phyloP scores from a whole-genome alignment of 805 yeast species.

The Kluyveromyces siamensis region DNA sequence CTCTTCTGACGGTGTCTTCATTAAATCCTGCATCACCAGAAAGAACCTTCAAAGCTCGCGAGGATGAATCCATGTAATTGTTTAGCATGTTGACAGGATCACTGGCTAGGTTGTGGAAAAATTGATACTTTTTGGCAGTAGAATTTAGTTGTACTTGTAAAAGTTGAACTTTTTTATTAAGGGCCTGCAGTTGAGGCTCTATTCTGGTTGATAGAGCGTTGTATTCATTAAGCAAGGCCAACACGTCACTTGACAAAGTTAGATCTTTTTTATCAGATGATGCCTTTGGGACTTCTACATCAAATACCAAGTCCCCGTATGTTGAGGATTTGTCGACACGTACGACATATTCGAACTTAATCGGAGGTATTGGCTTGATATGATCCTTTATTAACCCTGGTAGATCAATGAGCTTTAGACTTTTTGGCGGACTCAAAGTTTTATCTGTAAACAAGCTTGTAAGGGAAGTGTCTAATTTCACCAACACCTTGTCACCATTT shows the following conservation, averaged over 20 bases:
- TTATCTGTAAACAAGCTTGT: constrained; percentile 30
- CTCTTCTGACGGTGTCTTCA: constrained; percentile 80
- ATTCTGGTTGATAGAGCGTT: constrained; percentile 23
- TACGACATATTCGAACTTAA: constrained; percentile 64
- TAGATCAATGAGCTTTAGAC: constrained; percentile 43
- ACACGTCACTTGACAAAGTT: constrained; percentile 23
- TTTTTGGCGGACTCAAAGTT: constrained; percentile 5
- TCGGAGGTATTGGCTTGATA: constrained; percentile 70
- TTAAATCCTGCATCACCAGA: constrained; percentile 84
- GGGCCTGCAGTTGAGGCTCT: constrained; percentile 33
- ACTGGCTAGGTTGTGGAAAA: constrained; percentile 62
- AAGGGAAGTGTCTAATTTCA: constrained; percentile 42
- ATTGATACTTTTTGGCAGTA: constrained; percentile 59
- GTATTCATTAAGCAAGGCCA: constrained; percentile 19
- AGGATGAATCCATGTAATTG: constrained; percentile 69
- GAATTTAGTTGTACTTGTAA: constrained; percentile 43
- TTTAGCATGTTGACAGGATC: constrained; percentile 72
- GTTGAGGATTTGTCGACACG: constrained; percentile 71
- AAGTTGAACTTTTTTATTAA: constrained; percentile 36
- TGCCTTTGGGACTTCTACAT: constrained; percentile 53
- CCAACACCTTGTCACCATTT: constrained; percentile 43
- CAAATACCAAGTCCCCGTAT: constrained; percentile 71
- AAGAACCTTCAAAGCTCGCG: constrained; percentile 75
- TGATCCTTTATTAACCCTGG: constrained; percentile 38
- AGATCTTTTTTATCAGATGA: constrained; percentile 23